Evolutionary conservation across 768 basidiomycete genomes (phyloP).

Genomic region (Paxillus involutus): DNA sequence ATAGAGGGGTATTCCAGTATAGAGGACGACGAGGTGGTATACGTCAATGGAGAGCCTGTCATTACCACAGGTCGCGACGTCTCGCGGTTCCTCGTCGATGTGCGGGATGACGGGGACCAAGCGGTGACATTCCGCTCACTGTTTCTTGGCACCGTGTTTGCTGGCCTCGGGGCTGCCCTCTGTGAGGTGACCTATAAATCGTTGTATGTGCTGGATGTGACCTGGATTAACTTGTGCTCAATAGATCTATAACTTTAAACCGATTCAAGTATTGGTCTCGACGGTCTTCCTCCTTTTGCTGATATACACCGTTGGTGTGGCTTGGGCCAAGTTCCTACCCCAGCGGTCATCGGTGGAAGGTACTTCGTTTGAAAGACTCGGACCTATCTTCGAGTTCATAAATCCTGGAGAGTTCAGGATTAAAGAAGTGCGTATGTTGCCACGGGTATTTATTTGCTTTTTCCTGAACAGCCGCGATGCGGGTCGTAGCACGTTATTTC

Average conservation of each 20-base stretch:
- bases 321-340: slow-evolving; percentile 51
- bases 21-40: not conserved
- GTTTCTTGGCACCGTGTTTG: slow-evolving; percentile 54
- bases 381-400: slow-evolving; percentile 42
- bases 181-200: slow-evolving; percentile 40
- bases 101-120: slow-evolving; percentile 56
- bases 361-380: slow-evolving; percentile 42
- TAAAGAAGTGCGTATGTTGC: slow-evolving; percentile 48
- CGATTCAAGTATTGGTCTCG: slow-evolving; percentile 49
- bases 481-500: slow-evolving; percentile 52
- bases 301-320: slow-evolving; percentile 49
- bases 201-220: not conserved
- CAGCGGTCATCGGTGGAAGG: slow-evolving; percentile 41
- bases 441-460: not conserved
- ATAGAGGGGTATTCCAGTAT: not conserved
- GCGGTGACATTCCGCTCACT: slow-evolving; percentile 58
- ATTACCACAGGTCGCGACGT: slow-evolving; percentile 42
- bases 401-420: slow-evolving; percentile 59
- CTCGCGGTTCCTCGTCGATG: slow-evolving; percentile 53
- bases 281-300: slow-evolving; percentile 58
- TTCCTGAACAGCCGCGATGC: not conserved
- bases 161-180: slow-evolving; percentile 58
- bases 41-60: slow-evolving; percentile 4
- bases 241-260: slow-evolving; percentile 63
- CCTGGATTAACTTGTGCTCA: not conserved